These are phyloP conservation scores for Solanum ossicruentum DNA, from an alignment of 257 asterid species.

Conservation along the genomic window DNA sequence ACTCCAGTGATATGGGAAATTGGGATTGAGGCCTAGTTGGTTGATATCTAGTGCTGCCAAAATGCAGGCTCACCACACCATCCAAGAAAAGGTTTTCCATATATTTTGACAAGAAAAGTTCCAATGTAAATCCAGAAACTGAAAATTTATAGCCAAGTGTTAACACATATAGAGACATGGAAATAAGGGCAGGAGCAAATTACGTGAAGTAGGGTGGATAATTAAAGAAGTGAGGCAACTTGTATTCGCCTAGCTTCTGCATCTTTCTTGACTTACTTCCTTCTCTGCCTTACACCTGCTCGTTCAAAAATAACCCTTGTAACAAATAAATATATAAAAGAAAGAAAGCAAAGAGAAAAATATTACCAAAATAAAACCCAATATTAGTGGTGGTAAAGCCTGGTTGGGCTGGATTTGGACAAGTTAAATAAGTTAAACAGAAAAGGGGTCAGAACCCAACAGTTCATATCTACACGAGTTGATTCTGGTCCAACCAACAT, in stretches of 20 bases:
- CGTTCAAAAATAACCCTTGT: not conserved
- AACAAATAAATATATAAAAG: not conserved
- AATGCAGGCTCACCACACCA: not conserved
- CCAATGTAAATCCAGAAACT: not conserved
- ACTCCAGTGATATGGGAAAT: not conserved
- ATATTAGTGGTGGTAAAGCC: not conserved
- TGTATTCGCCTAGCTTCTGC: slow-evolving; percentile 65
- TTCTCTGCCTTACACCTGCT: not conserved
- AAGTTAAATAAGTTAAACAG: not conserved
- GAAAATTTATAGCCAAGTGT: not conserved
- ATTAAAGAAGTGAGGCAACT: slow-evolving; percentile 55
- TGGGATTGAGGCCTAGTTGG: not conserved
- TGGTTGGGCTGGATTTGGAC: not conserved
- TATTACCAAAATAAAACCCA: not conserved
- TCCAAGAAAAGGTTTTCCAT: not conserved
- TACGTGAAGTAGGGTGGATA: slow-evolving; percentile 79
- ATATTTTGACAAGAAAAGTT: not conserved
- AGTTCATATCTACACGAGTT: not conserved
- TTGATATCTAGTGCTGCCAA: not conserved
- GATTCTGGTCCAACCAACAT: not conserved
- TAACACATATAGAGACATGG: not conserved
- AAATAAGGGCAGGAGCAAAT: not conserved
- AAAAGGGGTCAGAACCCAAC: not conserved
- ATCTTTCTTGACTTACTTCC: slow-evolving; percentile 10
- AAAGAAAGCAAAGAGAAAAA: not conserved